Percentiles rank a stretch among this genome's conserved stretches.
These are phyloP conservation scores for Tulasnella sp. DNA, from an alignment of 768 basidiomycete species.

Conservation along the genomic window DNA sequence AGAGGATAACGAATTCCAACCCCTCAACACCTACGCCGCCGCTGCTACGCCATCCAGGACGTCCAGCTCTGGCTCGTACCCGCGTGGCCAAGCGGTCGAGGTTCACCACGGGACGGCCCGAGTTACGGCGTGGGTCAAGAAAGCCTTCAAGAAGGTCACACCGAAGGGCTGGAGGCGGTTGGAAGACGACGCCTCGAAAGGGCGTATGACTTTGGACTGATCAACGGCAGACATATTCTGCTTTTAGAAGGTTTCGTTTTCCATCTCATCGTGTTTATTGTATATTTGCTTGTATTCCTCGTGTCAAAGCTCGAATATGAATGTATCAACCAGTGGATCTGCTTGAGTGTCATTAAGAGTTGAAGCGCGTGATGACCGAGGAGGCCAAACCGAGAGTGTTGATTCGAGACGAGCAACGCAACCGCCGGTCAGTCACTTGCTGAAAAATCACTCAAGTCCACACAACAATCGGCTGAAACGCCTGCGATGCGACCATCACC, in stretches of 20 bases:
- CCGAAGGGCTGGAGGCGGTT: not conserved
- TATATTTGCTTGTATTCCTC: too few species aligned
- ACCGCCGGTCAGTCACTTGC: too few species aligned
- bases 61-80: not conserved
- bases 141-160: not conserved
- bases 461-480: too few species aligned
- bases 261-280: too few species aligned
- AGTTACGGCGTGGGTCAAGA: not conserved
- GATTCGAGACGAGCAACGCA: too few species aligned
- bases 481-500: too few species aligned
- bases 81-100: not conserved
- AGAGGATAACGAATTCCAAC: not conserved
- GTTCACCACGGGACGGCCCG: not conserved
- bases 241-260: not conserved
- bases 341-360: too few species aligned
- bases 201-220: not conserved
- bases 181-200: not conserved
- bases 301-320: too few species aligned
- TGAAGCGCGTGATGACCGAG: too few species aligned
- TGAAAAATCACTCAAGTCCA: too few species aligned
- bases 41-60: not conserved
- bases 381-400: too few species aligned
- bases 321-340: too few species aligned
- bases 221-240: not conserved
- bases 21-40: not conserved